These are phyloP conservation scores for Vaccinium myrtillus DNA, from an alignment of 148 eudicot genomes.

Conservation along the genomic window DNA sequence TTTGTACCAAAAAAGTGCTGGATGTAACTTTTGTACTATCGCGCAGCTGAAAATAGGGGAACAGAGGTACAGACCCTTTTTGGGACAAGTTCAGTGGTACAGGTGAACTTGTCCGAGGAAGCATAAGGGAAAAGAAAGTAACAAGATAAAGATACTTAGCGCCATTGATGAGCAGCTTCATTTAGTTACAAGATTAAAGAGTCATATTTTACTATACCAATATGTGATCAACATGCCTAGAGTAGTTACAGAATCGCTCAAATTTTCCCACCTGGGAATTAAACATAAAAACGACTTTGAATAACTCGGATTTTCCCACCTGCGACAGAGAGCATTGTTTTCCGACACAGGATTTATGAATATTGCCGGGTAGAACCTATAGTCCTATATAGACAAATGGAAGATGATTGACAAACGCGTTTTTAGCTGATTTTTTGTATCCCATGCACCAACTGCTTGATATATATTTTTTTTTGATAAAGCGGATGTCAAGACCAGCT, in stretches of 20 bases:
- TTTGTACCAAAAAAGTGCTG: too few relatives aligned
- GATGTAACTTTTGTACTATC: too few relatives aligned
- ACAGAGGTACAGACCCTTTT: too few relatives aligned
- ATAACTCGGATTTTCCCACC: neutral
- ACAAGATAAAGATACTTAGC: too few relatives aligned
- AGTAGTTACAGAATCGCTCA: constrained; percentile 11
- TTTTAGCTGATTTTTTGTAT: constrained; percentile 89
- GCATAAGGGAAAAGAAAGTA: too few relatives aligned
- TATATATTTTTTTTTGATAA: too few relatives aligned
- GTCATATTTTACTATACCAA: constrained; percentile 4
- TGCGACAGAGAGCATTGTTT: neutral
- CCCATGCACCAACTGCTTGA: constrained; percentile 25
- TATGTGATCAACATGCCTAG: neutral
- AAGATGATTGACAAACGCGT: neutral
- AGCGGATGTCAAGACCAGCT: too few relatives aligned
- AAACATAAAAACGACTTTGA: neutral
- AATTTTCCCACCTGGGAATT: constrained; percentile 6
- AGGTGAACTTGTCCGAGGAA: too few relatives aligned
- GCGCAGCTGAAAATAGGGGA: too few relatives aligned
- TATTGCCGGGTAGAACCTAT: neutral
- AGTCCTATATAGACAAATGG: neutral
- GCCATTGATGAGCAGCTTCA: too few relatives aligned
- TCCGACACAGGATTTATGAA: neutral
- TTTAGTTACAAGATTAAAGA: neutral
- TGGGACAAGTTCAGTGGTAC: too few relatives aligned